A percentile compares a stretch with the other conserved stretches of the same genome.
Evolutionary conservation across 2,329 filamentous ascomycete species (phyloP).

Genomic region (Pseudogymnoascus sp.): DNA sequence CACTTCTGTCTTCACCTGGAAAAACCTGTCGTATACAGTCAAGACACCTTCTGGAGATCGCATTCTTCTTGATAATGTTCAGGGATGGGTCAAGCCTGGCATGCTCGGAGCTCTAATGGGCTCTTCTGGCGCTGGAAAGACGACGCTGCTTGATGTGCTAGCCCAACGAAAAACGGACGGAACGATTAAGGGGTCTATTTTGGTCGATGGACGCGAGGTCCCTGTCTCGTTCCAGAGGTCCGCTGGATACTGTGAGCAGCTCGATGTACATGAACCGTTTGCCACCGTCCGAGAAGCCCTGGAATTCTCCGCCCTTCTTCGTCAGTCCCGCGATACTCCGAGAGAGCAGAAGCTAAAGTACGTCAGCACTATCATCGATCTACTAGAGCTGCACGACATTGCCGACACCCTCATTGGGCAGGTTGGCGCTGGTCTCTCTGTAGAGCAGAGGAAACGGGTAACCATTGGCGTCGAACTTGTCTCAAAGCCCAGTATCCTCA

Average conservation of each 20-base stretch:
- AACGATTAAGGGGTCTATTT: slow-evolving; percentile 78
- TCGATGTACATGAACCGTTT: slow-evolving; percentile 80
- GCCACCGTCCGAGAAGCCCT: slow-evolving; percentile 83
- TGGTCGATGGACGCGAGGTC: slow-evolving; percentile 56
- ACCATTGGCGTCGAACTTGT: slow-evolving; percentile 56
- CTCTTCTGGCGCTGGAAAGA: slow-evolving; percentile 68
- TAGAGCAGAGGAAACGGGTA: slow-evolving; percentile 55
- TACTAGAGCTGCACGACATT: slow-evolving; percentile 61
- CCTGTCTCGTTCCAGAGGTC: slow-evolving; percentile 75
- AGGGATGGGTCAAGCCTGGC: slow-evolving; percentile 72
- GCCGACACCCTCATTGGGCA: slow-evolving; percentile 59
- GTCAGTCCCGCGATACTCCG: slow-evolving; percentile 68
- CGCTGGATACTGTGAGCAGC: slow-evolving; percentile 80
- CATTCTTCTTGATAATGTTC: slow-evolving; percentile 67
- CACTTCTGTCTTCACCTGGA: slow-evolving; percentile 67
- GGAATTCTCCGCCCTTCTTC: slow-evolving; percentile 78
- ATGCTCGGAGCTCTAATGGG: slow-evolving; percentile 60
- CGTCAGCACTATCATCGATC: slow-evolving; percentile 67
- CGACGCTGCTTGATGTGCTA: slow-evolving; percentile 76
- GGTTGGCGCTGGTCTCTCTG: slow-evolving; percentile 53
- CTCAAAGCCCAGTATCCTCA: slow-evolving; percentile 49
- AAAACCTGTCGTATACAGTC: slow-evolving; percentile 62
- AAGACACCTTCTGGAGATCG: slow-evolving; percentile 55
- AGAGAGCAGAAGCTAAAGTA: slow-evolving; percentile 72
- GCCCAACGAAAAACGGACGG: slow-evolving; percentile 84